Conservation (phyloP, 192 early-diverging fungal species). For the Linderina pennispora region DNA sequence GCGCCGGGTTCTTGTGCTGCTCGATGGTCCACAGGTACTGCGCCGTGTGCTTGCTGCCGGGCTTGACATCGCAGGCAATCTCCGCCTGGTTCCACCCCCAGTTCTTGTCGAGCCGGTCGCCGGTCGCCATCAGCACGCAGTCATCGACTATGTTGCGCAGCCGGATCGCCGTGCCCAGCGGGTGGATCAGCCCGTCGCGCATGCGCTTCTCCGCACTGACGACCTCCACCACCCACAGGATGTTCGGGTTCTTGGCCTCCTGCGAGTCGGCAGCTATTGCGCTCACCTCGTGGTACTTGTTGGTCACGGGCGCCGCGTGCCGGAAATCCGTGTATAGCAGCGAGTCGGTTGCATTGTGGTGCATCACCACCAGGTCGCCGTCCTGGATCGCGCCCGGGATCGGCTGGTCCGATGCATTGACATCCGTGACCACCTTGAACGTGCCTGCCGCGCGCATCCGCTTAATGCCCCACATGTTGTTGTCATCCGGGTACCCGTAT, state of each 20-base stretch:
- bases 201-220: slow-evolving; percentile 48
- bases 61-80: slow-evolving; percentile 67
- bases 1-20: slow-evolving; percentile 67
- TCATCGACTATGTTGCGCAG: slow-evolving; percentile 65
- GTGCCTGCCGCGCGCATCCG: slow-evolving; percentile 21
- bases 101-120: slow-evolving; percentile 67
- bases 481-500: slow-evolving; percentile 78
- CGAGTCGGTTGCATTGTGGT: slow-evolving; percentile 55
- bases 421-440: slow-evolving; percentile 3
- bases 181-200: slow-evolving; percentile 41
- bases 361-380: slow-evolving; percentile 69
- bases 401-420: not conserved
- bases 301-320: slow-evolving; percentile 54
- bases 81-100: slow-evolving; percentile 94
- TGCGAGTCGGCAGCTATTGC: slow-evolving; percentile 10
- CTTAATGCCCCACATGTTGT: slow-evolving; percentile 71
- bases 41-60: not conserved
- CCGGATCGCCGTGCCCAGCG: slow-evolving; percentile 57
- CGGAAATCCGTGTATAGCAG: slow-evolving; percentile 58
- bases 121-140: slow-evolving; percentile 74
- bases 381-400: slow-evolving; percentile 54
- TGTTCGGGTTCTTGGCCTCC: slow-evolving; percentile 50
- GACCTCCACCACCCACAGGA: slow-evolving; percentile 85
- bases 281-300: slow-evolving; percentile 61
- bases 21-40: slow-evolving; percentile 87